Conservation (phyloP, 495 filamentous ascomycete species). For the Tuber aestivum region DNA sequence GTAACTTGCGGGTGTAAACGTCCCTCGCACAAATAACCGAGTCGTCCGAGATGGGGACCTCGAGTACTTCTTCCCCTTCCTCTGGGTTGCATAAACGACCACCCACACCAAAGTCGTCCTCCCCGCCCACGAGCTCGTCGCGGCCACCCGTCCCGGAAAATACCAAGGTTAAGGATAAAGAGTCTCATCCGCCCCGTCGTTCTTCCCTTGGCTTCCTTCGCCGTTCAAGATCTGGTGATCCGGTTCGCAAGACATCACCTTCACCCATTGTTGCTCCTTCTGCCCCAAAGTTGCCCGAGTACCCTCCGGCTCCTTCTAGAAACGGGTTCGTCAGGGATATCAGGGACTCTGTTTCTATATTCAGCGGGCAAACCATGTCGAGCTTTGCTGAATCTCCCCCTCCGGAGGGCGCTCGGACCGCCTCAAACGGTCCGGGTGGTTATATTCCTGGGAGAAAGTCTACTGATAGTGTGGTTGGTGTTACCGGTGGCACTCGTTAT, state of each 20-base stretch:
- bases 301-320: conserved; percentile 59
- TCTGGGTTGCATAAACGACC: conserved; percentile 27
- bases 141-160: conserved; percentile 31
- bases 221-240: conserved; percentile 72
- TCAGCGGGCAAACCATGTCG: conserved; percentile 50
- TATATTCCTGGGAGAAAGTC: conserved; percentile 45
- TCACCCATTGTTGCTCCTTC: conserved; percentile 48
- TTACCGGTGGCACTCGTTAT: conserved; percentile 22
- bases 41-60: conserved; percentile 17
- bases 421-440: conserved; percentile 39
- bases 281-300: conserved; percentile 70
- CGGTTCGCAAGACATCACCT: conserved; percentile 60
- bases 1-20: conserved; percentile 9
- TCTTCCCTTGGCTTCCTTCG: conserved; percentile 62
- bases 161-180: conserved; percentile 34
- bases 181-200: conserved; percentile 42
- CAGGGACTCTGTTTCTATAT: conserved; percentile 59
- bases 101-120: conserved; percentile 27
- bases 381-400: conserved; percentile 41
- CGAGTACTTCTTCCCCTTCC: conserved; percentile 13
- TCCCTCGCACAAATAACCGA: conserved; percentile 1
- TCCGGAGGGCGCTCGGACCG: conserved; percentile 47
- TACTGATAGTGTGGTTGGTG: conserved; percentile 43
- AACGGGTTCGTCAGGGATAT: conserved; percentile 68
- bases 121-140: conserved; percentile 16